Conservation (phyloP, 345 rosid species). For the Anastatica hierochuntica region DNA sequence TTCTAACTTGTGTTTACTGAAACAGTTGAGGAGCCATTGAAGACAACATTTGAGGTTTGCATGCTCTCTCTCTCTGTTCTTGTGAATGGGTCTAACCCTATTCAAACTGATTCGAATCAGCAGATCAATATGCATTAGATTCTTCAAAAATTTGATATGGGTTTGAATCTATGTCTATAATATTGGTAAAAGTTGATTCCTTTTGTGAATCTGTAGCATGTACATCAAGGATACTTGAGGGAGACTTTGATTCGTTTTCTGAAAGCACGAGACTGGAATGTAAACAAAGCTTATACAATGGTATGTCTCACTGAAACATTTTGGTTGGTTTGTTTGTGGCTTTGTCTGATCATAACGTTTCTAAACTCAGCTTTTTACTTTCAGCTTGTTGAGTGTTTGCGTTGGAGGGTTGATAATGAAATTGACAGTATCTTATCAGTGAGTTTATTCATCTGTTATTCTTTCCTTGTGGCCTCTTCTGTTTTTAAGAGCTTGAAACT, state of each 20-base stretch:
- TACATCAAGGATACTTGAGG: slow-evolving; percentile 70
- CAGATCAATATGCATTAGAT: slow-evolving; percentile 10
- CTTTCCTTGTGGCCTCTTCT: not conserved
- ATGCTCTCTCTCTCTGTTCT: not conserved
- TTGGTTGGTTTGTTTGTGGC: no score
- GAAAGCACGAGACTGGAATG: slow-evolving; percentile 90
- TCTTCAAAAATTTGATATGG: not conserved
- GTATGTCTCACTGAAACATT: slow-evolving; percentile 31
- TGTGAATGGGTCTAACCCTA: slow-evolving; percentile 5
- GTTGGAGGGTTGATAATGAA: slow-evolving; percentile 80
- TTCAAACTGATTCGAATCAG: slow-evolving; percentile 1
- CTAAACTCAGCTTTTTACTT: slow-evolving; percentile 9
- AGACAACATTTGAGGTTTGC: slow-evolving; percentile 51
- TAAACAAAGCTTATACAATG: slow-evolving; percentile 73
- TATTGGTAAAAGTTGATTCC: not conserved
- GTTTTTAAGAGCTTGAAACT: not conserved
- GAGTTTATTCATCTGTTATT: slow-evolving; percentile 25
- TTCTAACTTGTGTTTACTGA: slow-evolving; percentile 5
- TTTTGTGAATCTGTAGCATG: slow-evolving; percentile 39
- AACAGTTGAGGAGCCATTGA: slow-evolving; percentile 58
- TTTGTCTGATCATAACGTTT: not conserved
- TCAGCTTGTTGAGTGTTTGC: slow-evolving; percentile 78
- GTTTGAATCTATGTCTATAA: not conserved
- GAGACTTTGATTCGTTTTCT: slow-evolving; percentile 73
- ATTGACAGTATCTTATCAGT: slow-evolving; percentile 72